Percentiles rank a stretch among this genome's conserved stretches.
Evolutionary conservation across 1,284 basidiomycete species (phyloP).

Genomic region (Mrakiaceae sp.): DNA sequence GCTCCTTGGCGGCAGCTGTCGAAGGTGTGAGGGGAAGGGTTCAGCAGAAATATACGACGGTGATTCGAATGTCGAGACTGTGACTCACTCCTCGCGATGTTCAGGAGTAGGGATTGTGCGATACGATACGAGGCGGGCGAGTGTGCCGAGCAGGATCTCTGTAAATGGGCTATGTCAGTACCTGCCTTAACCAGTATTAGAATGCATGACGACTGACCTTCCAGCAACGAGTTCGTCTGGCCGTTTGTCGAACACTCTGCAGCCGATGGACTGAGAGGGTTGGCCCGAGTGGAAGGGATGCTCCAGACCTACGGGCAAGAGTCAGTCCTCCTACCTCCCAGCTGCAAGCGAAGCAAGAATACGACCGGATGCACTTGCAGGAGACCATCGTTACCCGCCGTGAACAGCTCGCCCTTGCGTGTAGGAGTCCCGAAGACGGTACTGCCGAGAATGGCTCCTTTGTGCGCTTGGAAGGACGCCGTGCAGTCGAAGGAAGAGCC

Average conservation of each 20-base stretch:
- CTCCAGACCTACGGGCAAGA: not conserved
- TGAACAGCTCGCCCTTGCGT: constrained; percentile 44
- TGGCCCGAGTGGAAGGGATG: not conserved
- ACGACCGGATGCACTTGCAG: not conserved
- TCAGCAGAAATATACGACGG: not conserved
- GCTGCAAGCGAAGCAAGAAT: not conserved
- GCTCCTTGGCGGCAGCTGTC: constrained; percentile 69
- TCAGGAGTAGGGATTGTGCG: constrained; percentile 66
- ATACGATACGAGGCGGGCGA: constrained; percentile 77
- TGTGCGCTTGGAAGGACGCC: constrained; percentile 66
- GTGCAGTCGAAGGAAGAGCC: constrained; percentile 72
- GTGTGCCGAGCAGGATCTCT: constrained; percentile 46
- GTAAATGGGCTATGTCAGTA: not conserved
- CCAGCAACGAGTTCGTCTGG: no score
- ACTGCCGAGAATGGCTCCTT: constrained; percentile 62
- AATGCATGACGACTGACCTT: no score
- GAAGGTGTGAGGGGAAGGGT: not conserved
- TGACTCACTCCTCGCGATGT: constrained; percentile 55
- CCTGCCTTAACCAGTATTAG: no score
- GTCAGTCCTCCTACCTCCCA: no score
- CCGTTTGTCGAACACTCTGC: no score
- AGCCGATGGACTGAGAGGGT: no score
- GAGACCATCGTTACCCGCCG: constrained; percentile 46
- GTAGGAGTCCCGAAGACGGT: constrained; percentile 41
- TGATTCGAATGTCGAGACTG: not conserved